These are phyloP conservation scores for Boletus reticulatus DNA, from an alignment of 768 basidiomycete species.

Conservation along the genomic window DNA sequence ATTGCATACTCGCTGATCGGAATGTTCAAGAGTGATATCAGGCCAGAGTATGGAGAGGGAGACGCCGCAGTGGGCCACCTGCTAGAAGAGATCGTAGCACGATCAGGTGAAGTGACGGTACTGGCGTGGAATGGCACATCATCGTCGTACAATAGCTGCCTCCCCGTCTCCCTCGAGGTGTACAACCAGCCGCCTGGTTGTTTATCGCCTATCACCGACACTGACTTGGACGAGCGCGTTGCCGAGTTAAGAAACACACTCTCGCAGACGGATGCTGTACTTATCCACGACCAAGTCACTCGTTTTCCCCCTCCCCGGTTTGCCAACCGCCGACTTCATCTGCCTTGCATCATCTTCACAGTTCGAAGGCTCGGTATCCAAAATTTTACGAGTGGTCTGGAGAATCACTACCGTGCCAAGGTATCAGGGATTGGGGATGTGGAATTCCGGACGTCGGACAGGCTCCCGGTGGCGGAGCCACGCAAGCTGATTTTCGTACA, in stretches of 20 bases:
- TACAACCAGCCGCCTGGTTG: too few relatives aligned
- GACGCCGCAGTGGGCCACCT: slow-evolving; percentile 8
- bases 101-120: slow-evolving; percentile 5
- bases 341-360: neutral
- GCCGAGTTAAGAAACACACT: neutral
- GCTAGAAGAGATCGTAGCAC: slow-evolving; percentile 5
- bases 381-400: neutral
- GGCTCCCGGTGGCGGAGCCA: neutral
- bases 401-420: neutral
- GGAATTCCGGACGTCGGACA: neutral
- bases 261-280: neutral
- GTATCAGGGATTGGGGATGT: slow-evolving; percentile 2
- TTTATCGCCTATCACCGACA: neutral
- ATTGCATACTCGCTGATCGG: neutral
- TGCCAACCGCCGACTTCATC: neutral
- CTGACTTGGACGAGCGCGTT: neutral
- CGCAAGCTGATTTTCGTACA: slow-evolving; percentile 1
- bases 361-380: neutral
- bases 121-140: slow-evolving; percentile 5
- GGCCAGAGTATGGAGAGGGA: slow-evolving; percentile 4
- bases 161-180: too few relatives aligned
- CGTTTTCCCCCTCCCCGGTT: neutral
- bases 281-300: neutral
- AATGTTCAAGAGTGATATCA: neutral
- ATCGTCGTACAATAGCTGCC: too few relatives aligned